Percentiles rank a stretch among this genome's conserved stretches.
Conservation (phyloP, 2,329 filamentous ascomycete genomes). For the Colletotrichum cuscutae region DNA sequence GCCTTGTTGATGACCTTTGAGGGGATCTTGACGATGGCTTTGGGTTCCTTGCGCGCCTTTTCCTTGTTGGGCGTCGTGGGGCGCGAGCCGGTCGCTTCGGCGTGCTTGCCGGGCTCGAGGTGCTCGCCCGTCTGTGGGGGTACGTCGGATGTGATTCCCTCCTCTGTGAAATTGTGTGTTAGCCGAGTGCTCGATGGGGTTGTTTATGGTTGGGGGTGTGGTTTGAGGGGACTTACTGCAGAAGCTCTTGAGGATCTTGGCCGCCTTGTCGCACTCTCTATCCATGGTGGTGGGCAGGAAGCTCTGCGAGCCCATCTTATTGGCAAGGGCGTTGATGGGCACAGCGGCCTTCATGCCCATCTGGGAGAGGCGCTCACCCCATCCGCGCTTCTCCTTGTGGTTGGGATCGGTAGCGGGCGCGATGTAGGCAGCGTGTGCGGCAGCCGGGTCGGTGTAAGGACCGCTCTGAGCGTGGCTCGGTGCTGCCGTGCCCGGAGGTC, state of each 20-base stretch:
- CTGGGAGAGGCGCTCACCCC: constrained; percentile 30
- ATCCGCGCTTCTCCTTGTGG: constrained; percentile 33
- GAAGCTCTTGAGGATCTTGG: constrained; percentile 84
- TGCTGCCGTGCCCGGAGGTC: constrained; percentile 1
- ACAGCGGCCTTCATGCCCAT: constrained; percentile 64
- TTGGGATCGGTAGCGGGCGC: neutral
- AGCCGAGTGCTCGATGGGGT: constrained; percentile 24
- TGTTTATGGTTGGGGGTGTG: too few species aligned
- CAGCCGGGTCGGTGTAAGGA: neutral
- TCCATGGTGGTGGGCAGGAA: constrained; percentile 89
- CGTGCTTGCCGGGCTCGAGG: constrained; percentile 33
- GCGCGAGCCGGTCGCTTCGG: constrained; percentile 23
- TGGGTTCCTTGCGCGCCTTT: constrained; percentile 48
- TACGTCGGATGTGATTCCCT: constrained; percentile 61
- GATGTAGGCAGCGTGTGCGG: constrained; percentile 10
- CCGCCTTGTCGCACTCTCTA: constrained; percentile 91
- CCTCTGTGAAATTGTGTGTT: constrained; percentile 49
- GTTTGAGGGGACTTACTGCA: constrained; percentile 72
- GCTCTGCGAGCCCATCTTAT: constrained; percentile 84
- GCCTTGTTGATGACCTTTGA: constrained; percentile 71
- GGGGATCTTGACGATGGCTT: constrained; percentile 64
- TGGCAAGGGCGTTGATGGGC: constrained; percentile 83
- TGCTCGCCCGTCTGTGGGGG: constrained; percentile 38
- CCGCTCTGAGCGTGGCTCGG: neutral
- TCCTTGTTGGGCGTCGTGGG: constrained; percentile 39